phyloP scores from a whole-genome alignment of 331 rosid species.

The Quercus phellos region DNA sequence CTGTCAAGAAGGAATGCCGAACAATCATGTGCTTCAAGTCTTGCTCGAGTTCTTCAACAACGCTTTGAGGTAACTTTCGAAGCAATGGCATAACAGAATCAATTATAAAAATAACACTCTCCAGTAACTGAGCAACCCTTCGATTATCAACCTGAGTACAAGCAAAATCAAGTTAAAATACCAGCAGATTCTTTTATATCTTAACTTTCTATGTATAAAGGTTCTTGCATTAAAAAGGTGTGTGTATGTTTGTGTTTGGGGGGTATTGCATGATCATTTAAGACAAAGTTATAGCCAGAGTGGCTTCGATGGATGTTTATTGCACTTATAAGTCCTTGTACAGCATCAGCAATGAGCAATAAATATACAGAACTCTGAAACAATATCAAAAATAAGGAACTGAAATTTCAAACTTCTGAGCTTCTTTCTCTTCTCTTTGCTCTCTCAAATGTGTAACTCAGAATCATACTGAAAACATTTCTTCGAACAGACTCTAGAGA shows the following conservation, averaged over 20 bases:
- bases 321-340: background rate
- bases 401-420: background rate
- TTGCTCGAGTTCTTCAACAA: conserved; percentile 90
- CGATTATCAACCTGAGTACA: conserved; percentile 73
- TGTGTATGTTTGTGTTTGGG: too few relatives aligned
- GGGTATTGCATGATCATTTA: background rate
- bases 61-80: conserved; percentile 68
- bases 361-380: background rate
- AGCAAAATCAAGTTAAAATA: conserved; percentile 19
- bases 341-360: background rate
- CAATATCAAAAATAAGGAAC: background rate
- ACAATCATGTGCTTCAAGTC: conserved; percentile 92
- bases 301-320: background rate
- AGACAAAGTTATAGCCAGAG: background rate
- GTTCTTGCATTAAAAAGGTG: background rate
- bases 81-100: conserved; percentile 87
- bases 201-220: conserved; percentile 1
- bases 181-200: conserved; percentile 2
- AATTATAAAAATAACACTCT: conserved; percentile 88
- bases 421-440: background rate
- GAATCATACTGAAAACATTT: background rate
- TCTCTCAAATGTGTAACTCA: background rate
- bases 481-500: background rate
- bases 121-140: conserved; percentile 68
- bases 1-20: conserved; percentile 88